Evolutionary conservation across 331 rosid genomes (phyloP), one percentile per base, ranked within the genome.

Genomic region (Acacia concinna): DNA sequence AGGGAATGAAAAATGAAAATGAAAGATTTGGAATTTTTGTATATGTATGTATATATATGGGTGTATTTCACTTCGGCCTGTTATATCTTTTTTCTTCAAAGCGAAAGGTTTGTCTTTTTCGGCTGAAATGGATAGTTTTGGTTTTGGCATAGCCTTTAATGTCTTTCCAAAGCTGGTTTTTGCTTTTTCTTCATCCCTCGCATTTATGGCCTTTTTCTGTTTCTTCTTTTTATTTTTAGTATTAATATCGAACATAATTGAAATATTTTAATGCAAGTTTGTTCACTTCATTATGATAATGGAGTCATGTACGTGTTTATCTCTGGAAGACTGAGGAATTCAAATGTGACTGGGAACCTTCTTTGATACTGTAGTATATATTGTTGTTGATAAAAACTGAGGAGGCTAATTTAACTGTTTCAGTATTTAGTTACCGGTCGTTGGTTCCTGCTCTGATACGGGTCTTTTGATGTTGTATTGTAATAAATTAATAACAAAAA

Each of bases 91-190:
- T 77, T 49, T 17, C 65, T 10, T 65, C 82, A 77, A 63, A 82
- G 71, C 28, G 75, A 78, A 82, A 71, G 70, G 65, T 49, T 82
- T 71, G 81, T 81, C 68, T 47, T 68, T 65, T 75, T 60, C 13
- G 47, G 74, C 74, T 44, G 34, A n/a, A 57, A 67, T 77, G 74
- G 30, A 54, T 49, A 66, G 74, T 35, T 44, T 65, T 73, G 68
- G 64, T 78, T 78, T 71, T 65, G 64, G 82, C 76, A 65, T 47
- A 30, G 65, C 75, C 52, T 54, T 56, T 71, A 12, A 35, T 66
- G 72, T 65, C 31, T 20, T 41, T 20, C 64, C 56, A 34, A 32
- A 35, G 71, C 47, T 12, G 71, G 71, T 15, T 34, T 64, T 18
- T 64, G 23, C 70, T 34, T 64, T 32, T 37, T 37, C 30, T 37